Conservation (phyloP, 1,139 yeast species). For the Arxiozyma bovina region DNA sequence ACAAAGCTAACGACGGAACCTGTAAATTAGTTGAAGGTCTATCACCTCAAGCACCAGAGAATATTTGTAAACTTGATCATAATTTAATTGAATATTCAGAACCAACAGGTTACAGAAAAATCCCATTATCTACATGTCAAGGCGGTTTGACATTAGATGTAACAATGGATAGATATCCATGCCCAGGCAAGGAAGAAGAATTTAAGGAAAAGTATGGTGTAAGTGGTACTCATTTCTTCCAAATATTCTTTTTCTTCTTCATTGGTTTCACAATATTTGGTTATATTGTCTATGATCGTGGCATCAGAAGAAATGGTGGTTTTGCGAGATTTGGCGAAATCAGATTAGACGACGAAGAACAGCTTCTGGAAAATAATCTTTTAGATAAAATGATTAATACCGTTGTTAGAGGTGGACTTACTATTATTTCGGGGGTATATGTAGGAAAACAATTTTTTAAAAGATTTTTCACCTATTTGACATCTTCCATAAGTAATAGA, state of each 20-base stretch:
- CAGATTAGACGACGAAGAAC: constrained; percentile 61
- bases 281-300: constrained; percentile 74
- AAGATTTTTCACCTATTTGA: constrained; percentile 10
- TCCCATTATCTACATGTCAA: constrained; percentile 65
- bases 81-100: constrained; percentile 58
- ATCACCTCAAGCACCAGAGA: constrained; percentile 55
- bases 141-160: constrained; percentile 66
- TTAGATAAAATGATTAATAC: constrained; percentile 55
- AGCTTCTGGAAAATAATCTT: constrained; percentile 55
- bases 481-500: constrained; percentile 13
- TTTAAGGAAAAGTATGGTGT: constrained; percentile 52
- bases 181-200: constrained; percentile 80
- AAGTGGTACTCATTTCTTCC: constrained; percentile 23
- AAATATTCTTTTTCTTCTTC: constrained; percentile 40
- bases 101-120: constrained; percentile 72
- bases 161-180: constrained; percentile 47
- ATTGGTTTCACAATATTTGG: constrained; percentile 47
- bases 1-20: constrained; percentile 65
- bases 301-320: constrained; percentile 73
- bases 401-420: constrained; percentile 54
- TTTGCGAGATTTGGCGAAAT: constrained; percentile 79
- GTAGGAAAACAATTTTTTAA: constrained; percentile 15
- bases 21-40: constrained; percentile 74
- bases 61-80: constrained; percentile 50
- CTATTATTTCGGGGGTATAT: constrained; percentile 32